phyloP scores from a whole-genome alignment of 1,139 yeast species.

The Saccharomyces hybrid region DNA sequence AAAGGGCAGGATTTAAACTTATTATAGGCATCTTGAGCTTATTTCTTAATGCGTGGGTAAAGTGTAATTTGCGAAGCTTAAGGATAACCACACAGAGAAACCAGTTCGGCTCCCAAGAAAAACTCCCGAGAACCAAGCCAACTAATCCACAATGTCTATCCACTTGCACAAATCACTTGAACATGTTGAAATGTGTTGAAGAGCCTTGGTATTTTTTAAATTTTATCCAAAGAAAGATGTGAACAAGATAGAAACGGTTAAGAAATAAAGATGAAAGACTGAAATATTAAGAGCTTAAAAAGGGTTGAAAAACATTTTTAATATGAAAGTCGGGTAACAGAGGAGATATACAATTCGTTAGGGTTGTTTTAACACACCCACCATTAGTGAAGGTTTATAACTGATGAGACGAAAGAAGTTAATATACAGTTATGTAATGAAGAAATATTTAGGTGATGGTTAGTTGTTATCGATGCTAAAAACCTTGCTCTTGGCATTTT shows the following conservation, averaged over 20 bases:
- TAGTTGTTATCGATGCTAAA: background rate
- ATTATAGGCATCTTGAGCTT: constrained; percentile 22
- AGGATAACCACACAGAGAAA: background rate
- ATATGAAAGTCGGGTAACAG: background rate
- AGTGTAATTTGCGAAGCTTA: background rate
- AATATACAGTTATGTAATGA: constrained; percentile 1
- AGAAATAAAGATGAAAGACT: background rate
- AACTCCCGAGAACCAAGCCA: constrained; percentile 14
- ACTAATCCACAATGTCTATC: constrained; percentile 6
- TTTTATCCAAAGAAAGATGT: background rate
- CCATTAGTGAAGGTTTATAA: background rate
- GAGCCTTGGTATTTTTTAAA: constrained; percentile 9
- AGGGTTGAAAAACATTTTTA: no score
- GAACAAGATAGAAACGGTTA: no score
- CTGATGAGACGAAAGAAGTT: background rate
- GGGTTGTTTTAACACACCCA: background rate
- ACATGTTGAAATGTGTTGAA: constrained; percentile 17
- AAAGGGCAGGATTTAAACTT: constrained; percentile 37
- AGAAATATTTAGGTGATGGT: background rate
- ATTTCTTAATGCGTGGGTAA: constrained; percentile 22
- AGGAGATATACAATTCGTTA: background rate
- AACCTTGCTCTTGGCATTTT: constrained; percentile 44
- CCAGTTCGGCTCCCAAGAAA: constrained; percentile 11
- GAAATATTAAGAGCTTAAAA: no score
- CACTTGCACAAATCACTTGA: constrained; percentile 11